These are phyloP conservation scores for Candida mesenterica DNA, from an alignment of 1,139 yeast species.

Conservation along the genomic window DNA sequence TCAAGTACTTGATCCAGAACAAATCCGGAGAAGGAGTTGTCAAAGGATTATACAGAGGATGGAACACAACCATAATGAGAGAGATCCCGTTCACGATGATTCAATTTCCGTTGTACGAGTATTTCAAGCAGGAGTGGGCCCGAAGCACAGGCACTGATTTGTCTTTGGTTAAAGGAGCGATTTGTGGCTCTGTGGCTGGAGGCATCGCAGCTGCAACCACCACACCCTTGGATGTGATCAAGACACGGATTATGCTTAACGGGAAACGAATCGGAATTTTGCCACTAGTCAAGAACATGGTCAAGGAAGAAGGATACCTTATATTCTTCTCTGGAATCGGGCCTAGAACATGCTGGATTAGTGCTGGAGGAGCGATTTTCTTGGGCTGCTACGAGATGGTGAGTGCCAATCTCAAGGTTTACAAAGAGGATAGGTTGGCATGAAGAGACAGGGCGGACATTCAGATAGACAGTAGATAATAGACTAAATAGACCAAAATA, in stretches of 20 bases:
- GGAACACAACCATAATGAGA: slow-evolving; percentile 86
- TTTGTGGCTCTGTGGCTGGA: slow-evolving; percentile 94
- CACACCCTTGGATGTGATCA: slow-evolving; percentile 89
- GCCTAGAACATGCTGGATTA: slow-evolving; percentile 95
- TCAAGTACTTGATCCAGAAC: slow-evolving; percentile 54
- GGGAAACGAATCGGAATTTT: slow-evolving; percentile 48
- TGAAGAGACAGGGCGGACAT: not conserved
- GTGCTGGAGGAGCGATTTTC: slow-evolving; percentile 97
- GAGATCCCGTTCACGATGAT: slow-evolving; percentile 95
- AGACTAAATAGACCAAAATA: not conserved
- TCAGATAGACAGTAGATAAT: too few species aligned
- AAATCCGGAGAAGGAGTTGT: slow-evolving; percentile 74
- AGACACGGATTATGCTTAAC: slow-evolving; percentile 85
- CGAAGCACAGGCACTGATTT: slow-evolving; percentile 34
- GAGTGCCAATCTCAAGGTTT: slow-evolving; percentile 21
- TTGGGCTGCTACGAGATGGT: slow-evolving; percentile 89
- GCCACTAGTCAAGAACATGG: slow-evolving; percentile 46
- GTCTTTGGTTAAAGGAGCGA: slow-evolving; percentile 75
- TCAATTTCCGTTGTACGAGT: slow-evolving; percentile 92
- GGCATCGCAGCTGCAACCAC: slow-evolving; percentile 93
- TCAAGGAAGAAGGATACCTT: slow-evolving; percentile 61
- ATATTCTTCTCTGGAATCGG: slow-evolving; percentile 85
- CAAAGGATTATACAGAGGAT: slow-evolving; percentile 85
- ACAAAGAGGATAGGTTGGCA: not conserved
- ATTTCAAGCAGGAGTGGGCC: slow-evolving; percentile 59